phyloP scores from a whole-genome alignment of 1,284 basidiomycete species.

The Cryptococcus sp. region DNA sequence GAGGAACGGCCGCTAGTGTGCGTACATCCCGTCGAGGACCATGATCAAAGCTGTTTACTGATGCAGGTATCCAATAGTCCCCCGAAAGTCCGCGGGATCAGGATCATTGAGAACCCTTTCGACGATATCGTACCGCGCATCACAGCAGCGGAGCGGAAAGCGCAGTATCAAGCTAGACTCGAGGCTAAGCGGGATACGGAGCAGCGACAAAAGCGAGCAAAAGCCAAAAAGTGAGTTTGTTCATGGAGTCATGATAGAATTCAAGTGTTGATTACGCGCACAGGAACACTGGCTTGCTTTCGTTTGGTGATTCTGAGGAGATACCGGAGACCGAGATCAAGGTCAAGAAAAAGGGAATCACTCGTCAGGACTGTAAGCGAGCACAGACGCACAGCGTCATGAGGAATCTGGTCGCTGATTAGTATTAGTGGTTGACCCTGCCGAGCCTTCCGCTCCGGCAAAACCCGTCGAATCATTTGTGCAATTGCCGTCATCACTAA shows the following conservation, averaged over 20 bases:
- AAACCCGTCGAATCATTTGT: slow-evolving; percentile 26
- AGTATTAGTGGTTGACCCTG: slow-evolving; percentile 59
- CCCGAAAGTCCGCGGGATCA: slow-evolving; percentile 80
- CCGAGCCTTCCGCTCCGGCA: slow-evolving; percentile 23
- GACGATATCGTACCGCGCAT: slow-evolving; percentile 94
- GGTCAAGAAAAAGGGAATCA: slow-evolving; percentile 76
- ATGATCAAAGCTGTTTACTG: slow-evolving; percentile 6
- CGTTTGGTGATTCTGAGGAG: slow-evolving; percentile 80
- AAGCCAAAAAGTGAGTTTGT: slow-evolving; percentile 72
- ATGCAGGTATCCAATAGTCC: slow-evolving; percentile 60
- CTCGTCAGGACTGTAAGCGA: slow-evolving; percentile 73
- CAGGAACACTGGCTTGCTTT: slow-evolving; percentile 83
- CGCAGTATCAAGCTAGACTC: slow-evolving; percentile 74
- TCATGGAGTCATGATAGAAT: not conserved
- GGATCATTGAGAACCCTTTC: slow-evolving; percentile 90
- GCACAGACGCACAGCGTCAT: not conserved
- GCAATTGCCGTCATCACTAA: slow-evolving; percentile 30
- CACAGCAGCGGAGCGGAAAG: slow-evolving; percentile 83
- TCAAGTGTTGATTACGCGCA: not conserved
- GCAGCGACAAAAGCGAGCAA: slow-evolving; percentile 66
- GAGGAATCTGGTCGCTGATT: slow-evolving; percentile 9
- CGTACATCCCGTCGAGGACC: slow-evolving; percentile 40
- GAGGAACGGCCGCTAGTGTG: slow-evolving; percentile 84
- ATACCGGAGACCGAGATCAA: slow-evolving; percentile 57
- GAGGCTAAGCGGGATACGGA: slow-evolving; percentile 74